Base-by-base conservation (phyloP, 192 early-diverging fungal species). In the Funneliformis mosseae region DNA sequence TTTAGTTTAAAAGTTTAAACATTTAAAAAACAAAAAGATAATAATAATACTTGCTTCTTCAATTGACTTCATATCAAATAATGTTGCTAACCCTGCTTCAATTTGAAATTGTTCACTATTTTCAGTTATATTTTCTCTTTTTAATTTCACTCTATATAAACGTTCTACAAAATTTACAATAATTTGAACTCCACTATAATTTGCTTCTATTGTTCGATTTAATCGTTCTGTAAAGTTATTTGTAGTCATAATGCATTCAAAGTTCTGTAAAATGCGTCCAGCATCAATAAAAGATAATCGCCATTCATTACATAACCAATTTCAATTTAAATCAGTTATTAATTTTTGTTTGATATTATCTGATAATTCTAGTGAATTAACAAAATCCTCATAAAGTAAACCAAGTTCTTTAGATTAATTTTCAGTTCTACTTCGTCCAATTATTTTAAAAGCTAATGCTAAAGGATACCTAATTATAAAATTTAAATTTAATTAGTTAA, bases 151-250 rank as follows among this genome's bases (percentile, higher is more conserved):
- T 50, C 50, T 23, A 59, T 74, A 74, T 28, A 74, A 59, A 21
- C 18, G 42, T 59, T 74, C n/a, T 12, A 74, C n/a, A 74, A 74
- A 74, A 5, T 16, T n/a, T 14, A 50, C 33, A 59, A 74, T 33
- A 23, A 27, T 45, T 59, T 74, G 50, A 16, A 41, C 8, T 10
- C 50, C 46, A 28, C 0, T 28, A n/a, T 16, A 55, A 28, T 74
- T 21, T 28, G 18, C 25, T 50, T 74, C 73, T 48, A 74, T 74
- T 16, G 46, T 50, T 55, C 33, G n/a, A 23, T 74, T 74, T 27
- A 74, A 48, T 59, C 50, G 8, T 14, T 74, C 50, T 59, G 45
- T 74, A 16, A 41, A 50, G 25, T 74, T 74, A 74, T 74, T 74
- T 10, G 25, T 74, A 6, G 72, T 74, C 28, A 74, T 74, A 38